phyloP scores from a whole-genome alignment of 2,329 filamentous ascomycete genomes.

The Penicillium vulpinum region DNA sequence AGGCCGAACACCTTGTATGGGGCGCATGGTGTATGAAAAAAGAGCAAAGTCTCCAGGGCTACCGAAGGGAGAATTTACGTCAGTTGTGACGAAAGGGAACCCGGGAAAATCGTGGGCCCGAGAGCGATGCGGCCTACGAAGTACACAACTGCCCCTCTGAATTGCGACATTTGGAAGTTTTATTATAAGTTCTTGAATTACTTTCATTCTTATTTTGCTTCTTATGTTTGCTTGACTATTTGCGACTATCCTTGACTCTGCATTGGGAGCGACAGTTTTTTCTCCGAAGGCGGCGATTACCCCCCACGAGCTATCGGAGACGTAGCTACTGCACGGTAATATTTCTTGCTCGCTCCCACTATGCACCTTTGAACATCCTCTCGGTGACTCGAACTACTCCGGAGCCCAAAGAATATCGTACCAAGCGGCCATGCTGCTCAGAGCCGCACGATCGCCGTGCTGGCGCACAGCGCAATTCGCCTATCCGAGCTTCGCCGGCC shows the following conservation, averaged over 20 bases:
- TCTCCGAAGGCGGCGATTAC: constrained; percentile 38
- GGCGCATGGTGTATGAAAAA: constrained; percentile 34
- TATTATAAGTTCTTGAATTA: neutral
- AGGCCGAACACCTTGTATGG: constrained; percentile 37
- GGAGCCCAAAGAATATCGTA: neutral
- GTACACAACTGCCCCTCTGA: constrained; percentile 19
- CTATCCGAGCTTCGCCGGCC: constrained; percentile 26
- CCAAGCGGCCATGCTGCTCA: constrained; percentile 38
- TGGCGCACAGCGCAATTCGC: constrained; percentile 33
- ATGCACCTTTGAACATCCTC: constrained; percentile 27
- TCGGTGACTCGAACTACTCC: neutral
- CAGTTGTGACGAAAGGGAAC: constrained; percentile 21
- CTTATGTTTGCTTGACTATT: neutral
- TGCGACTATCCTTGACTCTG: neutral
- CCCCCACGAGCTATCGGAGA: constrained; percentile 25
- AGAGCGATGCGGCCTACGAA: constrained; percentile 13
- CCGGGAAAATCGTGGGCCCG: constrained; percentile 29
- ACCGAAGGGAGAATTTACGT: constrained; percentile 26
- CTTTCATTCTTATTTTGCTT: neutral
- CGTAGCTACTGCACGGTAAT: constrained; percentile 16
- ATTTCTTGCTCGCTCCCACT: constrained; percentile 12
- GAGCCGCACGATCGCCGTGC: constrained; percentile 38
- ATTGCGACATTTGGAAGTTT: constrained; percentile 28
- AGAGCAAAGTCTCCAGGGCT: neutral
- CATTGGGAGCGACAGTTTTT: constrained; percentile 16